Evolutionary conservation across 139 green algal species (phyloP).

Genomic region (Coelastrella sp.): DNA sequence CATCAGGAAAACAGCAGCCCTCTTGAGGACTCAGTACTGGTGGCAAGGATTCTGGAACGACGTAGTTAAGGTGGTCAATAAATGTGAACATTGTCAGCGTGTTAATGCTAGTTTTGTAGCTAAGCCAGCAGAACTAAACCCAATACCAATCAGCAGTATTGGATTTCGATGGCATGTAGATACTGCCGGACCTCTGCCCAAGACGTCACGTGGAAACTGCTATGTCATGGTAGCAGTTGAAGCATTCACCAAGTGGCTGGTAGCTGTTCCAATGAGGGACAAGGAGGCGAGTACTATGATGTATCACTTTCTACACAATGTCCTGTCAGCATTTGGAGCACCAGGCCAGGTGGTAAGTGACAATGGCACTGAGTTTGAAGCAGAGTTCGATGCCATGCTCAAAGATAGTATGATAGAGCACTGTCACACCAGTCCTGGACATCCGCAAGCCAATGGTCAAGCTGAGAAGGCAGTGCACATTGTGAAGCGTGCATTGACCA

Average conservation of each 20-base stretch:
- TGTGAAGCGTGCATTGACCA: slow-evolving; percentile 6
- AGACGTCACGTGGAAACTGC: not conserved
- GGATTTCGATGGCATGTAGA: slow-evolving; percentile 28
- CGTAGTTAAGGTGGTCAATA: not conserved
- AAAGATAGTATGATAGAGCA: slow-evolving; percentile 29
- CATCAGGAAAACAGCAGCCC: not conserved
- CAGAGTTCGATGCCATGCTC: not conserved
- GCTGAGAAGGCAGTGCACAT: slow-evolving; percentile 40
- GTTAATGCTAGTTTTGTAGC: slow-evolving; percentile 6
- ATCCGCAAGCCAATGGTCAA: slow-evolving; percentile 27
- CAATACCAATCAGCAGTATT: slow-evolving; percentile 30
- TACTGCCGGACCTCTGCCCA: not conserved
- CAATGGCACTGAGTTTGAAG: slow-evolving; percentile 7
- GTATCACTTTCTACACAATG: not conserved
- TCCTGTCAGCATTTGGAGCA: not conserved
- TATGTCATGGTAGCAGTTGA: slow-evolving; percentile 40
- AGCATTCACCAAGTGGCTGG: slow-evolving; percentile 10
- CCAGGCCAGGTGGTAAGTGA: slow-evolving; percentile 22
- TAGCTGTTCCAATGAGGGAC: not conserved
- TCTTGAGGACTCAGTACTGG: slow-evolving; percentile 22
- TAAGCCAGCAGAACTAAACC: not conserved
- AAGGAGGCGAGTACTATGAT: not conserved
- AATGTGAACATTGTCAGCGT: not conserved
- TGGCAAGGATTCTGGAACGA: slow-evolving; percentile 7
- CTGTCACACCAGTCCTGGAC: not conserved